A percentile compares a stretch with the other conserved stretches of the same genome.
Evolutionary conservation across 2,329 filamentous ascomycete species (phyloP).

Genomic region (Hortaea sp.): DNA sequence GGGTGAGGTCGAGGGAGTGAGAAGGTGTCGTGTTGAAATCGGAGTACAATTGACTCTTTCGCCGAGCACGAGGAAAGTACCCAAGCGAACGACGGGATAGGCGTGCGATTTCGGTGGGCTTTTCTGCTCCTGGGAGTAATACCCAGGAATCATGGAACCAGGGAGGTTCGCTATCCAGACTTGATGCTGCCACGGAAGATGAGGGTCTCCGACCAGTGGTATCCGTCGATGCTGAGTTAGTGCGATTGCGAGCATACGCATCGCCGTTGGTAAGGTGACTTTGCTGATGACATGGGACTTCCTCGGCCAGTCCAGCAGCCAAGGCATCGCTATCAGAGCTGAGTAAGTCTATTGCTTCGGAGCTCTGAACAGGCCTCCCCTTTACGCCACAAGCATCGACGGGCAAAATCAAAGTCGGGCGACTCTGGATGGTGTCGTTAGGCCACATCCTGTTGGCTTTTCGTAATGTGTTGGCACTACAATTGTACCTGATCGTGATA

Average conservation of each 20-base stretch:
- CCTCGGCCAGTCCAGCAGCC: slow-evolving; percentile 23
- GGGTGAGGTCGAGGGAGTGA: slow-evolving; percentile 52
- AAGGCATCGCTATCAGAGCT: slow-evolving; percentile 21
- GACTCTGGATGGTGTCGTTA: slow-evolving; percentile 77
- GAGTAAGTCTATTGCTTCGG: slow-evolving; percentile 23
- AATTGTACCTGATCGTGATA: slow-evolving; percentile 81
- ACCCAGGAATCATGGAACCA: slow-evolving; percentile 92
- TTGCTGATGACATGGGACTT: slow-evolving; percentile 26
- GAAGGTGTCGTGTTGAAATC: slow-evolving; percentile 54
- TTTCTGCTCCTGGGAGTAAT: slow-evolving; percentile 57
- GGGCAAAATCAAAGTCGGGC: slow-evolving; percentile 71
- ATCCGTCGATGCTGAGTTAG: slow-evolving; percentile 26
- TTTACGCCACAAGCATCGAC: slow-evolving; percentile 83
- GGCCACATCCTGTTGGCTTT: slow-evolving; percentile 93
- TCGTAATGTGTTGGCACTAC: slow-evolving; percentile 69
- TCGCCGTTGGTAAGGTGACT: slow-evolving; percentile 15
- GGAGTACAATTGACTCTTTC: slow-evolving; percentile 64
- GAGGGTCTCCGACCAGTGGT: slow-evolving; percentile 20
- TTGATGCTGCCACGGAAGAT: slow-evolving; percentile 25
- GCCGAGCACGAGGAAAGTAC: slow-evolving; percentile 82
- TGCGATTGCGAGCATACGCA: slow-evolving; percentile 23
- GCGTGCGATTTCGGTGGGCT: slow-evolving; percentile 75
- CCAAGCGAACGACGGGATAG: slow-evolving; percentile 71
- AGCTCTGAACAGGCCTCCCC: slow-evolving; percentile 47
- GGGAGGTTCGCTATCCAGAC: slow-evolving; percentile 48